Evolutionary conservation across 179 eudicot genomes (phyloP), one percentile per base, ranked within the genome.

Genomic region (Amaranthus tricolor): DNA sequence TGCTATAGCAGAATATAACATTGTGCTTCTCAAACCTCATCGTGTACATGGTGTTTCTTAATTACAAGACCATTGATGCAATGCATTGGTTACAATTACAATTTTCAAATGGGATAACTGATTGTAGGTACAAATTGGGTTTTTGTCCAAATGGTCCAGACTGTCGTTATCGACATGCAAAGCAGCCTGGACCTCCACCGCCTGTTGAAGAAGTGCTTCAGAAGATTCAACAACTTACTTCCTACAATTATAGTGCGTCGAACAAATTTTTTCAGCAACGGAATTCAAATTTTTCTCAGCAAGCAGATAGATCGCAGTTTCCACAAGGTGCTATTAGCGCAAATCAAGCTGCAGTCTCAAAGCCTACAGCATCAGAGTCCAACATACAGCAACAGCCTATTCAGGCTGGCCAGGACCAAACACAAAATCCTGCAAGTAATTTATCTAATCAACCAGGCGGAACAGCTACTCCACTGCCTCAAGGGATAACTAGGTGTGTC

Each of bases 401-500:
- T 70, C 89, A 80, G 71, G 87, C 80, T 15, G 82, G 71, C 81
- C 91, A 79, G 80, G 76, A 72, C 60, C 91, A 82, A 81, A 31
- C 77, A 57, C 99, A 90, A 77, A 91, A 75, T 80, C 58, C 78
- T 74, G 65, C 91, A 40, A 81, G 68, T 78, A 82, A 85, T 79
- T 87, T 78, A 77, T 86, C 87, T 77, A 91, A 79, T 85, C 92
- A 75, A 80, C 83, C 89, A 48, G 86, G 80, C 81, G 86, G 81
- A 84, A 76, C 88, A 57, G 90, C 93, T 40, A 86, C 85, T 67
- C 92, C 99, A 61, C 84, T 93, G 74, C 99, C 99, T 80, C 97
- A 93, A 84, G 99, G 99, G 85, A 84, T 89, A 84, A 91, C 93
- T 93, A 95, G 99, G 99, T 95, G 86, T 86, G 98, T 95, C 88